Base-by-base conservation (phyloP, 2,329 filamentous ascomycete species). In the Aspergillus sp. region DNA sequence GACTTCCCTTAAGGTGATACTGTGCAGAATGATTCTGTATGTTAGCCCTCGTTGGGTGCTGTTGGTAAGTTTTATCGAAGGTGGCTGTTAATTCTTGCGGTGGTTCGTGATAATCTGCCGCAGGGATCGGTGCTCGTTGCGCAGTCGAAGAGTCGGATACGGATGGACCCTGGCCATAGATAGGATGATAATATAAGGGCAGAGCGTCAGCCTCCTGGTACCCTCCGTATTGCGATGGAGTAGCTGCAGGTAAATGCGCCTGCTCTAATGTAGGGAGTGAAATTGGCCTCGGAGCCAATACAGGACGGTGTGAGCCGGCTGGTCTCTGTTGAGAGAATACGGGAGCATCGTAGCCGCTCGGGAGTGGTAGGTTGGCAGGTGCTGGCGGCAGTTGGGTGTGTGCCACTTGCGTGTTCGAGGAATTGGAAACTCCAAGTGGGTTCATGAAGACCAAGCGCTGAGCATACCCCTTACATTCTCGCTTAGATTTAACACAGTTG, bases 401-500 rank as follows among this genome's bases (percentile, higher is more conserved):
- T 2, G 54, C 42, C 10, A 69, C 59, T 36, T 65, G 59, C 45
- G 62, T 56, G 54, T 59, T 58, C 56, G 64, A 68, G 4, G 64
- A 55, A 22, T 70, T 71, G 11, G 73, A 67, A 31, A 76, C 67
- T 3, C 76, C 75, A 54, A 77, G 61, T 1, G 76, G 75, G 36
- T 75, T 71, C 55, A 77, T 78, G 66, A 78, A 79, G 20, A 78
- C 65, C 36, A 78, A 72, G 24, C 75, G 73, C 61, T 75, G 76
- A 10, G 71, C 72, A 66, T 79, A 79, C 31, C 77, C 77, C 58
- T 79, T 76, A 64, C 78, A 80, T 32, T 77, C 73, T 52, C 78
- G 71, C 63, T 77, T 80, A 36, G 78, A 79, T 61, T 80, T 80
- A 63, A 77, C 71, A 64, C 78, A 80, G 63, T 80, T 79, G 60